Base-by-base conservation (phyloP, 2,329 filamentous ascomycete genomes). In the Penicillium sumatraense region DNA sequence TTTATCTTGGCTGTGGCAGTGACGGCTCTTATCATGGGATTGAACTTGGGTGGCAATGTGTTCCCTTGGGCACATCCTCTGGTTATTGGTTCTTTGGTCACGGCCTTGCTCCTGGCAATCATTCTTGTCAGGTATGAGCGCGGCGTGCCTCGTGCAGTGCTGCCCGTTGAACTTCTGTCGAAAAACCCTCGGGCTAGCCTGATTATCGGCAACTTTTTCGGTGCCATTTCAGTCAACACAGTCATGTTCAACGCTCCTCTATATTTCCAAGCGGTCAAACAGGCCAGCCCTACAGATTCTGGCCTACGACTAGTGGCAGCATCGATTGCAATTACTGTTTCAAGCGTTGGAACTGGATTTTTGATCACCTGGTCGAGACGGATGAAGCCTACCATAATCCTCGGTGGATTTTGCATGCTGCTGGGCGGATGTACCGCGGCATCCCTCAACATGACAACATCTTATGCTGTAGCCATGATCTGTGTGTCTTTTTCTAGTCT, bases 261-360 rank as follows among this genome's bases (percentile, higher is more conserved):
- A 7, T 93, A 88, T 76, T 92, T 90, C 75, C 89, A 91, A 69
- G 88, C 86, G 33, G 88, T 91, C 23, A 85, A 90, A 45, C 80
- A 89, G 49, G 86, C 87, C 54, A 83, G 81, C 5, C 86, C 89
- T 14, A 91, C 89, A 0, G 78, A 81, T 21, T 90, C 89, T 0
- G 89, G 89, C n/a, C 82, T 91, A 24, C 83, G 86, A 40, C 86
- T 93, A 50, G 81, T 90, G 18, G 77, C 87, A 6, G 86, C 87
- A 4, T 85, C 86, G 0, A 62, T 86, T 23, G 82, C 81, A 2
- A 73, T 83, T 24, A 86, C 85, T 40, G 42, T 73, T 1, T 74
- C 79, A 6, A 87, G 86, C 41, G 79, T 85, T 1, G 68, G 77
- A 0, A 86, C 85, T 1, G 86, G 87, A 2, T 83, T 89, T 66